Base-by-base conservation (phyloP, 2,329 filamentous ascomycete genomes). In the Monilinia laxa region DNA sequence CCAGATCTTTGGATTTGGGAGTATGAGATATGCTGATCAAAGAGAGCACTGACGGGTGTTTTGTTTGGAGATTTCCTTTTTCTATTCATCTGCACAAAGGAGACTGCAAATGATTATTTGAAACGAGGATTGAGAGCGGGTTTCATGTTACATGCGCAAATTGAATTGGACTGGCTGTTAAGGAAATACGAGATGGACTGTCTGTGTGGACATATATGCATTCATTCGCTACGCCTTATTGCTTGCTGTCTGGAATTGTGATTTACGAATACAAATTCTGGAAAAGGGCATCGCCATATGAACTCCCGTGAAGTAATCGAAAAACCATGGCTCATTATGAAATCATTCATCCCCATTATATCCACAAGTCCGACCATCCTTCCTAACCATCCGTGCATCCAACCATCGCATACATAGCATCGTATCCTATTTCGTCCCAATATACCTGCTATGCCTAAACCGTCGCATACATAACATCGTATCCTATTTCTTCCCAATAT, bases 1-100 rank as follows among this genome's bases (percentile, higher is more conserved):
- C 23, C 12, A 12, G 16, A 35, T 54, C 49, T 20, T 53, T 31
- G 6, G 25, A 53, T 53, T 20, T 31, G 25, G 23, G 18, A 67
- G 35, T 47, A 35, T 63, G 65, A 23, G 52, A 47, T 60, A 72
- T 75, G 74, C 70, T 71, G 73, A 75, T 66, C 67, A 75, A 75
- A 75, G 74, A 75, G 74, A 75, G 74, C 74, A 71, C 74, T 72
- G 74, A 75, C 71, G 71, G 67, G 68, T 56, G 45, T 38, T 56
- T 31, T 55, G 51, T n/a, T 35, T 35, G 14, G 14, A 6, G 4
- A 53, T 54, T 10, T 45, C 4, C 11, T 40, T 31, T 55, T 35
- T 63, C 4, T 1, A 1, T 53, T n/a, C 6, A 10, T 54, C 25
- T 28, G 38, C 20, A 28, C 4, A 12, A 18, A 6, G 6, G 14